Base-by-base conservation (phyloP, 2,329 filamentous ascomycete species). In the Colletotrichum orchidophilum region DNA sequence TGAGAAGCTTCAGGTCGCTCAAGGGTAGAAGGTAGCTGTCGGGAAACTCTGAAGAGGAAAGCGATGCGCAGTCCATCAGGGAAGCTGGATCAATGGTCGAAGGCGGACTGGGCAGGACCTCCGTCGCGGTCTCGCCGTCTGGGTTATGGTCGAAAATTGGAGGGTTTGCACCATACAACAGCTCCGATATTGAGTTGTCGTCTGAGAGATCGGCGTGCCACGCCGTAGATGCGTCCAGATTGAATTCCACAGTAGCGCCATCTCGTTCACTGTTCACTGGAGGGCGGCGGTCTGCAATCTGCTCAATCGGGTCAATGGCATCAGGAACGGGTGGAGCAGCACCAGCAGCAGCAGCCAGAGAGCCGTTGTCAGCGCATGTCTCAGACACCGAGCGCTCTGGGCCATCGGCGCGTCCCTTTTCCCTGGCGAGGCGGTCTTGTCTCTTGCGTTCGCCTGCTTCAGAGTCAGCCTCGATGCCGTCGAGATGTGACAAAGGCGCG, bases 11-110 rank as follows among this genome's bases (percentile, higher is more conserved):
- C 24, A 89, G 78, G 50, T 86, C 83, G n/a, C 83, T 80, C 12
- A 88, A 77, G 0, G 86, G 83, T 6, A 89, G 78, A 58, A 82
- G 78, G 73, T 84, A 86, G 57, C 85, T 86, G 76, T 89, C 87
- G 1, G 83, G 79, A 64, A 82, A 82, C 46, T 75, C 75, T 57
- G 46, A 11, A 8, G 42, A 74, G 6, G 76, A 72, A 5, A 75
- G 39, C 18, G 67, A 33, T 7, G 66, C 39, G 29, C 35, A 31
- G 11, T 13, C 39, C 57, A 67, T 46, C 33, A 69, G 50, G n/a
- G 46, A 61, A 13, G 70, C 58, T n/a, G 72, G 72, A 39, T 73
- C 39, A 46, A 73, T 61, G 7, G 71, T 73, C 12, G 63, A 59
- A 13, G 61, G 50, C 21, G 59, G 46, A 26, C 52, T 35, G 18